A percentile compares a stretch with the other conserved stretches of the same genome.
Conservation (phyloP, 148 eudicot genomes). For the Spergularia bocconei region DNA sequence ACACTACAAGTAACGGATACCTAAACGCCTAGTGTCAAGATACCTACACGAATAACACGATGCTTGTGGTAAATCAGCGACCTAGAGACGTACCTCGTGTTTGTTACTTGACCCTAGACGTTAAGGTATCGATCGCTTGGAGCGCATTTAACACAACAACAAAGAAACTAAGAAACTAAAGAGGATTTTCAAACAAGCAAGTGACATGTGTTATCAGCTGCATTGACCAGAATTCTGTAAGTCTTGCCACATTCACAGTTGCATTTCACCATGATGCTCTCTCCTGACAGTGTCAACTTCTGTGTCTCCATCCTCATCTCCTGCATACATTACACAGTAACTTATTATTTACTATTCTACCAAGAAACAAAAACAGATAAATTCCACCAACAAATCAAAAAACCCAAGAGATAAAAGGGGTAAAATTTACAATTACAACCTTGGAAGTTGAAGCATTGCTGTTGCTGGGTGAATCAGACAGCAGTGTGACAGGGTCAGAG, state of each 20-base stretch:
- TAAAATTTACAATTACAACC: background rate
- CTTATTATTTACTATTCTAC: too few relatives aligned
- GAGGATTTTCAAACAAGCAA: background rate
- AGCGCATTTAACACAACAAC: too few relatives aligned
- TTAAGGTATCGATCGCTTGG: too few relatives aligned
- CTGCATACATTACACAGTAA: background rate
- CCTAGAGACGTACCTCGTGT: too few relatives aligned
- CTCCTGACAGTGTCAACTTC: background rate
- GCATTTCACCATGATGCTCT: background rate
- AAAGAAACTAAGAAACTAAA: too few relatives aligned
- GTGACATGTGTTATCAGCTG: constrained; percentile 2
- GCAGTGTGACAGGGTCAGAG: background rate
- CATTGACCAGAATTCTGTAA: background rate
- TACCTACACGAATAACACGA: too few relatives aligned
- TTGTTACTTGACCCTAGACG: too few relatives aligned
- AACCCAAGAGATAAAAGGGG: background rate
- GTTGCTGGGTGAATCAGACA: background rate
- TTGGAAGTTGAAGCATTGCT: too few relatives aligned
- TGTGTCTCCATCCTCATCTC: background rate
- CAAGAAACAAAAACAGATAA: too few relatives aligned
- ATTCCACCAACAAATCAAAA: background rate
- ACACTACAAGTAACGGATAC: too few relatives aligned
- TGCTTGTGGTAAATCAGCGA: too few relatives aligned
- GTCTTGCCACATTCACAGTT: constrained; percentile 5
- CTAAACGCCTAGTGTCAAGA: too few relatives aligned